A percentile compares a stretch with the other conserved stretches of the same genome.
Evolutionary conservation across 495 filamentous ascomycete species (phyloP).

Genomic region (Aspergillus wentii): DNA sequence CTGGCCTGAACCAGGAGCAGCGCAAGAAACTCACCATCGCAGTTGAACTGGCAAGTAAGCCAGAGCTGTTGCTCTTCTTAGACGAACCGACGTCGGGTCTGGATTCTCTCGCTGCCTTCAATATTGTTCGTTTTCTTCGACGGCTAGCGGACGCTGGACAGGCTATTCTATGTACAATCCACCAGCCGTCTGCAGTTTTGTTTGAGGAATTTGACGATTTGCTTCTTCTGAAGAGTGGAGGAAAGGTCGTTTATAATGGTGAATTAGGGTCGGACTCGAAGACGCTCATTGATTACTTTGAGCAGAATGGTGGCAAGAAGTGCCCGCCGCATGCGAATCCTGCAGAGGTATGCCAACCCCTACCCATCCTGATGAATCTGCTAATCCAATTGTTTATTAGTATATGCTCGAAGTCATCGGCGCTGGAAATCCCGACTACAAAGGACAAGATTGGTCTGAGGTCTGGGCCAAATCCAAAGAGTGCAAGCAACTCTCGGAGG

Average conservation of each 20-base stretch:
- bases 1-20: constrained; percentile 57
- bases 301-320: constrained; percentile 53
- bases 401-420: constrained; percentile 68
- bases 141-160: constrained; percentile 66
- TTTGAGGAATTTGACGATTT: constrained; percentile 74
- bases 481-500: constrained; percentile 32
- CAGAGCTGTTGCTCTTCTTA: constrained; percentile 63
- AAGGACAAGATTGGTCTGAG: constrained; percentile 57
- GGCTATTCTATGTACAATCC: constrained; percentile 74
- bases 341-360: constrained; percentile 43
- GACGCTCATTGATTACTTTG: constrained; percentile 58
- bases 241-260: constrained; percentile 69
- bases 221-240: constrained; percentile 63
- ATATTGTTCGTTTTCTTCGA: constrained; percentile 59
- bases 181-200: constrained; percentile 69
- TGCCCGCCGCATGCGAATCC: constrained; percentile 57
- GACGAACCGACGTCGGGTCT: constrained; percentile 79
- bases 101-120: constrained; percentile 60
- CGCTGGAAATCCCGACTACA: constrained; percentile 57
- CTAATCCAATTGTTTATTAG: constrained; percentile 10
- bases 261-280: constrained; percentile 50
- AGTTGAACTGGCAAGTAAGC: constrained; percentile 65
- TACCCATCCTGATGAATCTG: background rate
- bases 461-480: constrained; percentile 51
- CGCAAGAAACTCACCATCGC: constrained; percentile 63